Conservation (phyloP, 805 yeast species). For the Candida alai region DNA sequence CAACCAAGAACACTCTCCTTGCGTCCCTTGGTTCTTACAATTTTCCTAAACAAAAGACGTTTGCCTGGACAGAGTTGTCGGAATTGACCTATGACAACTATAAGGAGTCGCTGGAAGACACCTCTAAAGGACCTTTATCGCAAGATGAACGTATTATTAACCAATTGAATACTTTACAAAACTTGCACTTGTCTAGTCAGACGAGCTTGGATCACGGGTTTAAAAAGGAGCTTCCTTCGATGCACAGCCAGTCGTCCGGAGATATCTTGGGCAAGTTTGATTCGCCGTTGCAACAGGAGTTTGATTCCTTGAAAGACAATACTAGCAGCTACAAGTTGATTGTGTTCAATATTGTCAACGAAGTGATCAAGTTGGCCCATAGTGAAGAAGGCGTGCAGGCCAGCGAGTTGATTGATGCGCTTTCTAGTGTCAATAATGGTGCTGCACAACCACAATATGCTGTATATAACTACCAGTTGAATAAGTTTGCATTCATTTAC, state of each 20-base stretch:
- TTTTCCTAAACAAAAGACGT: conserved; percentile 38
- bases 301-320: conserved; percentile 19
- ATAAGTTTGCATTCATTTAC: conserved; percentile 59
- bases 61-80: conserved; percentile 51
- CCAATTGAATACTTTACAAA: conserved; percentile 37
- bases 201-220: conserved; percentile 13
- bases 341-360: conserved; percentile 47
- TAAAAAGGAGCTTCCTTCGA: conserved; percentile 33
- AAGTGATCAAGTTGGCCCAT: conserved; percentile 30
- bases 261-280: conserved; percentile 25
- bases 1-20: conserved; percentile 74
- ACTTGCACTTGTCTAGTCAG: conserved; percentile 15
- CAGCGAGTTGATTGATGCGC: conserved; percentile 17
- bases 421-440: conserved; percentile 23
- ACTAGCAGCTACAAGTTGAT: conserved; percentile 29
- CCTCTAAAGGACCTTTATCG: conserved; percentile 47
- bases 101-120: conserved; percentile 14
- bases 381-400: conserved; percentile 17
- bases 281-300: conserved; percentile 20
- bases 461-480: conserved; percentile 41
- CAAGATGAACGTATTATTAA: conserved; percentile 53
- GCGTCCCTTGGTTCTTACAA: conserved; percentile 67
- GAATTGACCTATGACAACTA: conserved; percentile 54
- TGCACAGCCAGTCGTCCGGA: conserved; percentile 18
- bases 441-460: conserved; percentile 53